Evolutionary conservation across 2,329 filamentous ascomycete species (phyloP).

Genomic region (Teratosphaeria gauchensis): DNA sequence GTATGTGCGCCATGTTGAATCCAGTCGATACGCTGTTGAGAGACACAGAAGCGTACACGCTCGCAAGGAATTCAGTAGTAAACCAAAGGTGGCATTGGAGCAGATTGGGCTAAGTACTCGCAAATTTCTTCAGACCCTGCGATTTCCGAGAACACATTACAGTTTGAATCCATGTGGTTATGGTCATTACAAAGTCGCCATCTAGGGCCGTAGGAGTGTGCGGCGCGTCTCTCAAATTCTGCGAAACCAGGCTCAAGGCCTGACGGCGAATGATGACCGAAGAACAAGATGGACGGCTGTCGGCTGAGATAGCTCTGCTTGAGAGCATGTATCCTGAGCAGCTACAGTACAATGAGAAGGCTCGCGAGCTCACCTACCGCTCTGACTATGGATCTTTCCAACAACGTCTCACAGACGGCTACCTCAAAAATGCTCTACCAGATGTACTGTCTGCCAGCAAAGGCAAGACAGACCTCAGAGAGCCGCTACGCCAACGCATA

Average conservation of each 20-base stretch:
- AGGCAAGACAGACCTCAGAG: slow-evolving; percentile 29
- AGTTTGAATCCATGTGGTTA: too few species aligned
- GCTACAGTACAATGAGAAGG: slow-evolving; percentile 23
- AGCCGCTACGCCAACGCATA: slow-evolving; percentile 23
- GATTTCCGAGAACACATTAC: neutral
- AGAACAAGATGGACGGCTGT: slow-evolving; percentile 13
- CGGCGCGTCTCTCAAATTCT: too few species aligned
- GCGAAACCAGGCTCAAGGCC: too few species aligned
- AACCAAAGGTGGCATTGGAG: neutral
- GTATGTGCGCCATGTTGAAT: neutral
- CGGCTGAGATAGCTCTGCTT: slow-evolving; percentile 33
- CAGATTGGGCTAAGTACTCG: neutral
- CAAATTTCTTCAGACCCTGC: neutral
- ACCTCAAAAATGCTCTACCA: slow-evolving; percentile 28
- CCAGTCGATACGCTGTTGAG: too few species aligned
- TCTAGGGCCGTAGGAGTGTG: too few species aligned
- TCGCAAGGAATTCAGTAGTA: neutral
- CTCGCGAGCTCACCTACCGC: slow-evolving; percentile 31
- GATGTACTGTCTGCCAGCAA: slow-evolving; percentile 30
- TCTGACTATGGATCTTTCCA: slow-evolving; percentile 18
- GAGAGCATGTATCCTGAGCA: slow-evolving; percentile 37
- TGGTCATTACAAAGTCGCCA: too few species aligned
- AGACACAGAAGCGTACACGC: too few species aligned
- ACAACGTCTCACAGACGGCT: slow-evolving; percentile 31
- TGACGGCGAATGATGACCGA: neutral